A percentile compares a stretch with the other conserved stretches of the same genome.
These are phyloP conservation scores for Nepenthes mirabilis DNA, from an alignment of 148 eudicot species.

Conservation along the genomic window DNA sequence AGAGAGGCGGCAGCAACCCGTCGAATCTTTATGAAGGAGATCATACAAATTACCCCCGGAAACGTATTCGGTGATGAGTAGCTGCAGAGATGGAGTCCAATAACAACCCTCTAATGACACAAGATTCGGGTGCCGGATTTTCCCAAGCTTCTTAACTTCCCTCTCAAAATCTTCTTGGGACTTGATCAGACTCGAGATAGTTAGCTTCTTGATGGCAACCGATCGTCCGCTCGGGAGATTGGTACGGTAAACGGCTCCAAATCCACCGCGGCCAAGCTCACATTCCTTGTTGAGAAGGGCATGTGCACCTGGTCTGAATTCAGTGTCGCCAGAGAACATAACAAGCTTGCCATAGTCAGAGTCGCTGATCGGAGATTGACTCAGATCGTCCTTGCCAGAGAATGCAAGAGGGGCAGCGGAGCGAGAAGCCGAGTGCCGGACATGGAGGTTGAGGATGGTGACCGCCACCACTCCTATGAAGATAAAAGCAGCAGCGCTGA, in stretches of 20 bases:
- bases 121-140: constrained; percentile 50
- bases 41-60: constrained; percentile 52
- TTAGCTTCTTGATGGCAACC: constrained; percentile 82
- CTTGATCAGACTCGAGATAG: constrained; percentile 52
- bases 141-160: constrained; percentile 55
- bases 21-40: constrained; percentile 45
- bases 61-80: constrained; percentile 55
- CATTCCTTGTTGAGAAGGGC: constrained; percentile 62
- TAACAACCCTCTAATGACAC: constrained; percentile 73
- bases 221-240: constrained; percentile 54
- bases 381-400: constrained; percentile 39
- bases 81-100: constrained; percentile 70
- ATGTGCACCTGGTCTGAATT: constrained; percentile 54
- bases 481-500: constrained; percentile 78
- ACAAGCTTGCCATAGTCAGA: constrained; percentile 83
- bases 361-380: constrained; percentile 47
- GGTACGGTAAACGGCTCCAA: constrained; percentile 65
- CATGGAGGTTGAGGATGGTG: constrained; percentile 59
- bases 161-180: constrained; percentile 74
- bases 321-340: constrained; percentile 80
- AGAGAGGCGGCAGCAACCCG: constrained; percentile 26
- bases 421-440: constrained; percentile 32
- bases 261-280: constrained; percentile 83
- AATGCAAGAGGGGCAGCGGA: constrained; percentile 36
- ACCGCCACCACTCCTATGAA: constrained; percentile 70